Evolutionary conservation across 2,329 filamentous ascomycete species (phyloP).

Genomic region (Ophiostoma tasmaniense): DNA sequence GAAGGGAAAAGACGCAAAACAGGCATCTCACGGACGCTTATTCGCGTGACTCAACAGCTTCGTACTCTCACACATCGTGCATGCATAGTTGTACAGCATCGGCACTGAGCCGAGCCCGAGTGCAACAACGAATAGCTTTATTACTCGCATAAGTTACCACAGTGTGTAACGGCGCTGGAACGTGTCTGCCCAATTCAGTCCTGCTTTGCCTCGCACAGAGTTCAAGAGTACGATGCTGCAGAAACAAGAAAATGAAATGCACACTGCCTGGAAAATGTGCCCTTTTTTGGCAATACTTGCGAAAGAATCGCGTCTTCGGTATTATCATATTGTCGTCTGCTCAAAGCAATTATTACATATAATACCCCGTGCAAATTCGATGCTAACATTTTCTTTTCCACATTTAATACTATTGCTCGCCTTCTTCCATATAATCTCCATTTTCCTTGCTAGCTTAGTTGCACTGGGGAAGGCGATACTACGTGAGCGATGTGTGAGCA

Average conservation of each 20-base stretch:
- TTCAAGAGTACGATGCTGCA: not conserved
- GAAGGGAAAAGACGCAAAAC: not conserved
- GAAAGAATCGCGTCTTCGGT: not conserved
- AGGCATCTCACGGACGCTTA: not conserved
- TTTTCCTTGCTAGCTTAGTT: not conserved
- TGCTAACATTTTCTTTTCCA: not conserved
- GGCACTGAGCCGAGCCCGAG: conserved; percentile 1
- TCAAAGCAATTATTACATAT: not conserved
- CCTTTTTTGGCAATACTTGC: not conserved
- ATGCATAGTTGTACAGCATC: not conserved
- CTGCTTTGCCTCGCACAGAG: not conserved
- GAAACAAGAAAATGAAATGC: not conserved
- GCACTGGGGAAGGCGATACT: not conserved
- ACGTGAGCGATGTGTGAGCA: not conserved
- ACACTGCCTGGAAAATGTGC: not conserved
- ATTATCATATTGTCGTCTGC: not conserved
- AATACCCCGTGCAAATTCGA: not conserved
- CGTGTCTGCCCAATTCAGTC: not conserved
- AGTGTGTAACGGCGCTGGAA: not conserved
- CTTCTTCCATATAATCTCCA: not conserved
- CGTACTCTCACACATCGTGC: not conserved
- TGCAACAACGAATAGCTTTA: not conserved
- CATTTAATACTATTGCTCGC: not conserved
- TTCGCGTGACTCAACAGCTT: not conserved
- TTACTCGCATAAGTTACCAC: not conserved